Conservation (phyloP, 306 rosid species). For the Vigna angularis region DNA sequence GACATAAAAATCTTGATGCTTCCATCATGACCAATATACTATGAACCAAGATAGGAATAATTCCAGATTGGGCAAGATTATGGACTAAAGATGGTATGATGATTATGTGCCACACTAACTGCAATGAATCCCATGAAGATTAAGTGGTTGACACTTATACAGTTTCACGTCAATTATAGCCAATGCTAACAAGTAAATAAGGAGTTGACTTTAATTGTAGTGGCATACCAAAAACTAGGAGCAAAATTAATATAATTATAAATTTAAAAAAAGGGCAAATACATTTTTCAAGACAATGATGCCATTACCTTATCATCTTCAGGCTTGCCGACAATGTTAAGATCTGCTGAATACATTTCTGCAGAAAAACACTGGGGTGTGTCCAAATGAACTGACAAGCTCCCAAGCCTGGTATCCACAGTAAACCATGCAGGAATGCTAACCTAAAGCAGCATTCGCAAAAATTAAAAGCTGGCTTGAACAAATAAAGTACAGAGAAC, state of each 20-base stretch:
- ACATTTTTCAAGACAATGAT: conserved; percentile 19
- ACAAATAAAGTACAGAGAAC: conserved; percentile 35
- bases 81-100: conserved; percentile 24
- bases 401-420: conserved; percentile 96
- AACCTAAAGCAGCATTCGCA: conserved; percentile 68
- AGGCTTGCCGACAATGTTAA: conserved; percentile 88
- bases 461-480: conserved; percentile 42
- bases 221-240: conserved; percentile 7
- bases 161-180: conserved; percentile 29
- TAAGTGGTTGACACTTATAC: conserved; percentile 17
- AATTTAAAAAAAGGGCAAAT: conserved; percentile 29
- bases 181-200: conserved; percentile 16
- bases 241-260: conserved; percentile 25
- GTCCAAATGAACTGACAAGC: conserved; percentile 95
- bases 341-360: conserved; percentile 96
- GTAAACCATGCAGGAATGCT: conserved; percentile 99
- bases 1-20: conserved; percentile 5
- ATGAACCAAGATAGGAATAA: conserved; percentile 19
- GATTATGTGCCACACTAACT: conserved; percentile 27
- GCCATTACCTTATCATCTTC: conserved; percentile 93
- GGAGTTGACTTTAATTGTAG: conserved; percentile 16
- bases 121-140: conserved; percentile 24
- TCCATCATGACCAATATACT: conserved; percentile 13
- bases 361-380: conserved; percentile 97
- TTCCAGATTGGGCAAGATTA: conserved; percentile 33